Evolutionary conservation across 805 yeast species (phyloP).

Genomic region (Vanderwaltozyma tropicalis): DNA sequence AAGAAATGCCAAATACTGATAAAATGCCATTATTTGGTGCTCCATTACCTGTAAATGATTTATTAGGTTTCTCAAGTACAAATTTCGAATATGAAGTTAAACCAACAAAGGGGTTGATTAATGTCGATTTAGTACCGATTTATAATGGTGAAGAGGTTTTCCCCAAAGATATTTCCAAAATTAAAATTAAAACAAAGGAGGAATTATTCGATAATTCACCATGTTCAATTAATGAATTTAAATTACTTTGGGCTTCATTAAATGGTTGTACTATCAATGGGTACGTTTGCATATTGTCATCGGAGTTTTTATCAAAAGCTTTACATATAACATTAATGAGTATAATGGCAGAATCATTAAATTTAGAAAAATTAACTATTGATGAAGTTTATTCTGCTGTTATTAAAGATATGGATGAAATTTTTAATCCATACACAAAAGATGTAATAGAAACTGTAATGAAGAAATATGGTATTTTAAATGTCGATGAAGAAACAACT

Average conservation of each 20-base stretch:
- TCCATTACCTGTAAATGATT: slow-evolving; percentile 27
- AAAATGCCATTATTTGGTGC: slow-evolving; percentile 26
- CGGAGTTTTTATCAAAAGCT: slow-evolving; percentile 26
- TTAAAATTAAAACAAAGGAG: slow-evolving; percentile 18
- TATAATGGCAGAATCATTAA: slow-evolving; percentile 28
- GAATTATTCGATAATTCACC: slow-evolving; percentile 38
- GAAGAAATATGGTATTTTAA: slow-evolving; percentile 32
- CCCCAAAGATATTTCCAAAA: slow-evolving; percentile 3
- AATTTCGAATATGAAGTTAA: slow-evolving; percentile 31
- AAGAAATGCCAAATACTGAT: slow-evolving; percentile 6
- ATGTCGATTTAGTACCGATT: slow-evolving; percentile 27
- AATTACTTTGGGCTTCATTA: slow-evolving; percentile 37
- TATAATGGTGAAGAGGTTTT: slow-evolving; percentile 27
- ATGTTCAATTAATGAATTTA: slow-evolving; percentile 46
- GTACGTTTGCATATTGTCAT: slow-evolving; percentile 29
- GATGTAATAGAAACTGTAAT: slow-evolving; percentile 42
- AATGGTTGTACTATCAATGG: slow-evolving; percentile 50
- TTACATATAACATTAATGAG: slow-evolving; percentile 32
- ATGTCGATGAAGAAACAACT: slow-evolving; percentile 9
- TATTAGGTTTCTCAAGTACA: slow-evolving; percentile 20
- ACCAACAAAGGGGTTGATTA: slow-evolving; percentile 24
- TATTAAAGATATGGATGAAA: slow-evolving; percentile 23
- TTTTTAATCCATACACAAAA: slow-evolving; percentile 26
- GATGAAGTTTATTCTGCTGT: slow-evolving; percentile 25
- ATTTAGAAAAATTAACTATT: slow-evolving; percentile 21